Conservation (phyloP, 1,139 yeast genomes). For the Geotrichum armillariae region DNA sequence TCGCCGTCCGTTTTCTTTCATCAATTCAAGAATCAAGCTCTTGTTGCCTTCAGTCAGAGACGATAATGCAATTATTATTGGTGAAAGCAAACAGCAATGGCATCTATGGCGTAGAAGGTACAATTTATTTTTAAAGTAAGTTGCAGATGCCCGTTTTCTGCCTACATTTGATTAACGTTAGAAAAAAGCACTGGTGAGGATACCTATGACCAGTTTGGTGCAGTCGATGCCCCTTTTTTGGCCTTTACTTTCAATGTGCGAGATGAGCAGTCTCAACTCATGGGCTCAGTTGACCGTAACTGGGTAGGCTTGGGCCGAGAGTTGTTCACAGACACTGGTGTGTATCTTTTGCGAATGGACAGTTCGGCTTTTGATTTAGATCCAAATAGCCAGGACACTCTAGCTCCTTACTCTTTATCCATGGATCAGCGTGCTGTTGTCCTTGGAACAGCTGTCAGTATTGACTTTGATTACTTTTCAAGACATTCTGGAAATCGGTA, state of each 20-base stretch:
- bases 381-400: slow-evolving; percentile 24
- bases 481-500: slow-evolving; percentile 68
- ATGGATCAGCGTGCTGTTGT: slow-evolving; percentile 83
- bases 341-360: slow-evolving; percentile 82
- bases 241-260: slow-evolving; percentile 82
- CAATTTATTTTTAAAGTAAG: slow-evolving; percentile 54
- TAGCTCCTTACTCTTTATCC: slow-evolving; percentile 50
- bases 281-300: slow-evolving; percentile 83
- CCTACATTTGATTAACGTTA: slow-evolving; percentile 1
- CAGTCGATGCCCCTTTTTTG: slow-evolving; percentile 81
- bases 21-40: slow-evolving; percentile 83
- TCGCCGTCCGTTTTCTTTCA: slow-evolving; percentile 76
- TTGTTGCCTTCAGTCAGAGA: slow-evolving; percentile 53
- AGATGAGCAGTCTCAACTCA: slow-evolving; percentile 56
- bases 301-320: slow-evolving; percentile 96
- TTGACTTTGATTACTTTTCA: slow-evolving; percentile 93
- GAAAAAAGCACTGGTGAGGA: slow-evolving; percentile 30
- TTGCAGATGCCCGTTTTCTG: no score
- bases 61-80: slow-evolving; percentile 54
- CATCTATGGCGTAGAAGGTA: slow-evolving; percentile 90
- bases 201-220: slow-evolving; percentile 71
- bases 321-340: slow-evolving; percentile 91
- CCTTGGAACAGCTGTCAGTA: slow-evolving; percentile 83
- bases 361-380: slow-evolving; percentile 51
- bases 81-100: slow-evolving; percentile 92